phyloP scores from a whole-genome alignment of 2,329 filamentous ascomycete species.

The Talaromyces atroroseus region DNA sequence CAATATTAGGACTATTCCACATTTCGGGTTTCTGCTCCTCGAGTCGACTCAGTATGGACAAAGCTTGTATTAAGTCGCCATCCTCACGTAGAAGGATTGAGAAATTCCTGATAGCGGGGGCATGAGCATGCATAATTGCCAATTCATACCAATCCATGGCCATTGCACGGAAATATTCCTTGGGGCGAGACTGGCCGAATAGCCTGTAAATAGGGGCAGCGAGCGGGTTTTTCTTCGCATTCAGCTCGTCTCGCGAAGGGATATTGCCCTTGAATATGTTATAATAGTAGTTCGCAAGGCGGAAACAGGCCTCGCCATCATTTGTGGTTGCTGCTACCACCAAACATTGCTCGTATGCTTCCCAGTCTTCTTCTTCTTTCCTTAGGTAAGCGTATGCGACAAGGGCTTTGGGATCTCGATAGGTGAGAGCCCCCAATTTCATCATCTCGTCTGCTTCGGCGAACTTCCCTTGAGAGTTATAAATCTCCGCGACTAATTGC shows the following conservation, averaged over 20 bases:
- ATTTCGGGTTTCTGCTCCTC: constrained; percentile 9
- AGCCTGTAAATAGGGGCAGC: constrained; percentile 7
- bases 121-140: constrained; percentile 18
- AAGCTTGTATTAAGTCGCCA: constrained; percentile 16
- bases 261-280: constrained; percentile 24
- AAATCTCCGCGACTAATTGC: constrained; percentile 23
- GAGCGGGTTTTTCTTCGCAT: constrained; percentile 1
- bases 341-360: constrained; percentile 33
- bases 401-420: constrained; percentile 26
- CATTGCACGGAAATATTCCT: constrained; percentile 21
- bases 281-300: constrained; percentile 34
- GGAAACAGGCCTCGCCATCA: constrained; percentile 25
- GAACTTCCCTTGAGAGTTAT: constrained; percentile 14
- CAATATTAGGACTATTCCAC: constrained; percentile 7
- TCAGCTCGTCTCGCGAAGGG: constrained; percentile 19
- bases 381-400: constrained; percentile 22
- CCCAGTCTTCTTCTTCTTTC: constrained; percentile 21
- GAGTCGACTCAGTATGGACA: not conserved
- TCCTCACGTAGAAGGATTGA: constrained; percentile 27
- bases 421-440: constrained; percentile 24
- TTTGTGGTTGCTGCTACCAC: constrained; percentile 27
- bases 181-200: constrained; percentile 18
- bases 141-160: constrained; percentile 33
- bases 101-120: constrained; percentile 22
- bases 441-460: constrained; percentile 20